phyloP scores from a whole-genome alignment of 1,284 basidiomycete genomes.

The Puccinia coronata region DNA sequence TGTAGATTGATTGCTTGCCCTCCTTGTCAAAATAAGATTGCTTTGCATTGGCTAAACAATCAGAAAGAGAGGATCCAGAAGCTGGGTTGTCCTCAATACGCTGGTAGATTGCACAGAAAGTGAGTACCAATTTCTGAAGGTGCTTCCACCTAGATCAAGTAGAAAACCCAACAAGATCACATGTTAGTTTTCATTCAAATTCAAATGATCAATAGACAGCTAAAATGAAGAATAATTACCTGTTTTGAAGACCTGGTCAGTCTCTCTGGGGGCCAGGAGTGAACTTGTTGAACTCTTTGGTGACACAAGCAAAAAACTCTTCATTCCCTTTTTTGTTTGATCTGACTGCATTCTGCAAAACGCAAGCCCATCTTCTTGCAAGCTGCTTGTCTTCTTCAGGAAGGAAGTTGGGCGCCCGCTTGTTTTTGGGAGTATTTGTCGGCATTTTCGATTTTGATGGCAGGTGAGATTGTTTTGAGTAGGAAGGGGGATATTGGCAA shows the following conservation, averaged over 20 bases:
- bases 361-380: slow-evolving; percentile 8
- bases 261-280: slow-evolving; percentile 5
- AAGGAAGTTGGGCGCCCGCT: slow-evolving; percentile 4
- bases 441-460: too few species aligned
- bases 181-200: neutral
- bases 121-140: neutral
- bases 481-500: too few species aligned
- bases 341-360: neutral
- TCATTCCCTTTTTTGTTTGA: neutral
- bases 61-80: neutral
- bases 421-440: neutral
- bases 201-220: neutral
- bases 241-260: neutral
- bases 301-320: neutral
- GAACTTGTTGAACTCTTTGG: slow-evolving; percentile 1
- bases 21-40: neutral
- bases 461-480: too few species aligned
- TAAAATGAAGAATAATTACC: neutral
- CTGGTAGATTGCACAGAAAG: neutral
- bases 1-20: neutral
- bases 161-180: too few species aligned
- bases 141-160: slow-evolving; percentile 4
- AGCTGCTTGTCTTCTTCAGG: slow-evolving; percentile 17
- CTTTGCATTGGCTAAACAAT: neutral
- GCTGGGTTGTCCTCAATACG: neutral